phyloP scores from a whole-genome alignment of 1,284 basidiomycete species.

The Moesziomyces globuligerus region DNA sequence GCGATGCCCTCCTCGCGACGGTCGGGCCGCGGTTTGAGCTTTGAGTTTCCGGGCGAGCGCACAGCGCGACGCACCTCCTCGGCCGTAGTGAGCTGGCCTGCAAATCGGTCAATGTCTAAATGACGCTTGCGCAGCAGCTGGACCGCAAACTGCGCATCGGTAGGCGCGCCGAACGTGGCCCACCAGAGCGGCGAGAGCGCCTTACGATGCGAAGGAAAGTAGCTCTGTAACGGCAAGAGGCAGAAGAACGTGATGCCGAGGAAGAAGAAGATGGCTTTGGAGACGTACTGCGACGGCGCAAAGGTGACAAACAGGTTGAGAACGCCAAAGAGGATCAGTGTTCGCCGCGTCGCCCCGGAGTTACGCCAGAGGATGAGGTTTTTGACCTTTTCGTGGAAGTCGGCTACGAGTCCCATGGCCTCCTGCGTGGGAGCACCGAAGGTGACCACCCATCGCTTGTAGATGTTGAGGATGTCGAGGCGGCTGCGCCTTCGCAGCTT shows the following conservation, averaged over 20 bases:
- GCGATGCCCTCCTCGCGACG: slow-evolving; percentile 42
- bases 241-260: slow-evolving; percentile 63
- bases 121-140: slow-evolving; percentile 63
- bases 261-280: slow-evolving; percentile 55
- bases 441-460: slow-evolving; percentile 59
- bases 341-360: slow-evolving; percentile 53
- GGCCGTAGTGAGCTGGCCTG: slow-evolving; percentile 19
- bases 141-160: slow-evolving; percentile 65
- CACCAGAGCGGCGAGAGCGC: slow-evolving; percentile 65
- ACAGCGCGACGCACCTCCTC: slow-evolving; percentile 40
- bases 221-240: slow-evolving; percentile 62
- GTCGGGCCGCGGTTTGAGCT: slow-evolving; percentile 33
- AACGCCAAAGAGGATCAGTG: slow-evolving; percentile 51
- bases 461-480: slow-evolving; percentile 64
- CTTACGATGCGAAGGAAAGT: slow-evolving; percentile 66
- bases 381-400: slow-evolving; percentile 66
- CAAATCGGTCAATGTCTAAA: slow-evolving; percentile 37
- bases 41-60: slow-evolving; percentile 7
- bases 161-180: slow-evolving; percentile 64
- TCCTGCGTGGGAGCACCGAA: slow-evolving; percentile 58
- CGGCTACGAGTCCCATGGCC: slow-evolving; percentile 59
- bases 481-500: slow-evolving; percentile 59
- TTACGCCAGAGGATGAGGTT: slow-evolving; percentile 66
- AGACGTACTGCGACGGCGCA: slow-evolving; percentile 50
- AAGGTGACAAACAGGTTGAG: slow-evolving; percentile 57